Evolutionary conservation across 805 yeast species (phyloP), one percentile per base, ranked within the genome.

Genomic region (Sugiyamaella americana): DNA sequence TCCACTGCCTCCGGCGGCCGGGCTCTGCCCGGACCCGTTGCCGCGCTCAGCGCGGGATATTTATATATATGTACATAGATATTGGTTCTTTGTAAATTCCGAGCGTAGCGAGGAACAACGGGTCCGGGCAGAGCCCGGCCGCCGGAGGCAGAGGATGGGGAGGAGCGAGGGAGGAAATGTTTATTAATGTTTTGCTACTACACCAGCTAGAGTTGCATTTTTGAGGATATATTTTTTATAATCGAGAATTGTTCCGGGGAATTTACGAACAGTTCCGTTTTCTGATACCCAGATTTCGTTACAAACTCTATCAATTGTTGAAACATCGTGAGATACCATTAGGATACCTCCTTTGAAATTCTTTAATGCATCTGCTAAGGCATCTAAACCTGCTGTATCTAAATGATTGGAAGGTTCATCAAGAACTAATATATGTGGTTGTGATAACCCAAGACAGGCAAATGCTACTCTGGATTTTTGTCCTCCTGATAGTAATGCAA

Each of bases 391-490:
- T 77, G 93, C 98, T 78, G 98, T 83, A 75, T 91, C 98, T 79
- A 91, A 80, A 76, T 91, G 93, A 79, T 91, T 91, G 67, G 98
- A 93, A 76, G 98, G 98, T 81, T 91, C 98, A 79, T 93, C 98
- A 73, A 93, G 85, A 63, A 93, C 98, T 65, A 93, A 89, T 78
- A 93, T 80, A 73, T 93, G 98, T 70, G 98, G 98, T 82, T 97
- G 91, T 80, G 89, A 96, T 98, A 98, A 93, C 52, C 98, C 89
- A 83, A 98, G 87, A 75, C 98, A 98, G 74, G 99, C 99, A 67
- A 93, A 78, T 67, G 93, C 98, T 72, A 93, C 85, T 79, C 93
- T 93, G 75, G 93, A 98, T 83, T 93, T 93, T 82, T 93, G 98
- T 80, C 98, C 98, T 84, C 98, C 98, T 63, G 98, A 93, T 91